Evolutionary conservation across 768 basidiomycete species (phyloP).

Genomic region (Leccinum aurantiacum): DNA sequence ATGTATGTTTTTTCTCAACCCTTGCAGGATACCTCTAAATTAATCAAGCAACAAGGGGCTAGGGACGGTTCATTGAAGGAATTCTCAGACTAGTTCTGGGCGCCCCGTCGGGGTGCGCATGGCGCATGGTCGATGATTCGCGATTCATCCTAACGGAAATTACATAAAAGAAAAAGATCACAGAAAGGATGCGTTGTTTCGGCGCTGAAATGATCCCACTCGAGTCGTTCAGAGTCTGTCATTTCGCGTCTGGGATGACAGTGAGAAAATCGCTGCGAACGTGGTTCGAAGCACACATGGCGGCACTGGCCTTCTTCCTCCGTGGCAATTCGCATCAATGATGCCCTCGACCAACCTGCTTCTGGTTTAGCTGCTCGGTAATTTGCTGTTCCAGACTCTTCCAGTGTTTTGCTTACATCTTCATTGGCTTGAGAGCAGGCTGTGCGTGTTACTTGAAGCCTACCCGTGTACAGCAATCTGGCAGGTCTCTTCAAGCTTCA

Average conservation of each 20-base stretch:
- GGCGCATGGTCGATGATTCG: conserved; percentile 6
- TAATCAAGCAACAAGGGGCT: conserved; percentile 2
- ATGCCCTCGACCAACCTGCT: neutral
- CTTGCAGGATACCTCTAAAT: neutral
- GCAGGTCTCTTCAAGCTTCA: neutral
- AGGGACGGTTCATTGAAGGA: neutral
- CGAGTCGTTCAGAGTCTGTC: neutral
- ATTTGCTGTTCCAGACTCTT: neutral
- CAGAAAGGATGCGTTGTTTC: conserved; percentile 5
- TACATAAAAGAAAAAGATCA: neutral
- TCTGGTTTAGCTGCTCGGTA: neutral
- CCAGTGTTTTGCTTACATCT: neutral
- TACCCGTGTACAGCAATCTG: neutral
- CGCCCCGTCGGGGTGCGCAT: conserved; percentile 3
- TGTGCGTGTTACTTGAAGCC: neutral
- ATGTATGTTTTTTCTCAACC: conserved; percentile 4
- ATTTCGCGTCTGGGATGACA: neutral
- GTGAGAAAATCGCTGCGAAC: neutral
- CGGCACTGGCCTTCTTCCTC: neutral
- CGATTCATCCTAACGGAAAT: conserved; percentile 6
- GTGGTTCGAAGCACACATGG: neutral
- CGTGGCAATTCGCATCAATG: neutral
- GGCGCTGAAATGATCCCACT: conserved; percentile 1
- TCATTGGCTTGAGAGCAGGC: neutral
- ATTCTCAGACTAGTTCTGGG: neutral